phyloP scores from a whole-genome alignment of 345 rosid genomes.

The Mallotus nudiflorus region DNA sequence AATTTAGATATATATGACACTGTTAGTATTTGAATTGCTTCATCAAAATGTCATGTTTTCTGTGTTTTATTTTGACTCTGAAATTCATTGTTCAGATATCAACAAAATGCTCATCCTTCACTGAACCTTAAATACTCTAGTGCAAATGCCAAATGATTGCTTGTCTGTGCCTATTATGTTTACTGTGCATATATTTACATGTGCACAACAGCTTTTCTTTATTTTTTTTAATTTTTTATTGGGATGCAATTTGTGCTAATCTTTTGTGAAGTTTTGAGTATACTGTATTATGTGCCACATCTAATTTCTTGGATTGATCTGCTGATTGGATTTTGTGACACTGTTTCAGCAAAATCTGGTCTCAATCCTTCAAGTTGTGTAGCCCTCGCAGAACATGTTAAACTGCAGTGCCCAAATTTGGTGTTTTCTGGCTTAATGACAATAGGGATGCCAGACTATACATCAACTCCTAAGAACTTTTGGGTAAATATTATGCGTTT shows the following conservation, averaged over 20 bases:
- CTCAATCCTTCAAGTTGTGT: conserved; percentile 70
- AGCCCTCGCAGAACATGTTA: conserved; percentile 69
- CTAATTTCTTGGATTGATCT: not conserved
- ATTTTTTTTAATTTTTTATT: too few species aligned
- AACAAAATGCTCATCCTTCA: not conserved
- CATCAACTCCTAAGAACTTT: conserved; percentile 90
- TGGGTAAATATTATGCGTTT: conserved; percentile 44
- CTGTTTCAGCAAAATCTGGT: conserved; percentile 82
- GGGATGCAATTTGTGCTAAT: too few species aligned
- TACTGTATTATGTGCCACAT: not conserved
- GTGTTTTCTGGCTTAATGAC: conserved; percentile 89
- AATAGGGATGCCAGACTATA: conserved; percentile 85
- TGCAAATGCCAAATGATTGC: not conserved
- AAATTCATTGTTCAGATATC: not conserved
- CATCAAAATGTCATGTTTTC: not conserved
- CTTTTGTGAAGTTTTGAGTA: too few species aligned
- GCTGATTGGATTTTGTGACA: conserved; percentile 19
- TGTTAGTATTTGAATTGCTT: not conserved
- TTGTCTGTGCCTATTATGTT: too few species aligned
- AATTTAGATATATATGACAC: not conserved
- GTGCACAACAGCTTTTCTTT: too few species aligned
- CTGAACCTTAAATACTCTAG: not conserved
- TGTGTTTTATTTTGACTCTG: not conserved
- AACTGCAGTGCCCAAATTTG: conserved; percentile 63
- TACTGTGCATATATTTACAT: not conserved